Conservation (phyloP, 176 grass and related monocot genomes). For the Cocos nucifera region DNA sequence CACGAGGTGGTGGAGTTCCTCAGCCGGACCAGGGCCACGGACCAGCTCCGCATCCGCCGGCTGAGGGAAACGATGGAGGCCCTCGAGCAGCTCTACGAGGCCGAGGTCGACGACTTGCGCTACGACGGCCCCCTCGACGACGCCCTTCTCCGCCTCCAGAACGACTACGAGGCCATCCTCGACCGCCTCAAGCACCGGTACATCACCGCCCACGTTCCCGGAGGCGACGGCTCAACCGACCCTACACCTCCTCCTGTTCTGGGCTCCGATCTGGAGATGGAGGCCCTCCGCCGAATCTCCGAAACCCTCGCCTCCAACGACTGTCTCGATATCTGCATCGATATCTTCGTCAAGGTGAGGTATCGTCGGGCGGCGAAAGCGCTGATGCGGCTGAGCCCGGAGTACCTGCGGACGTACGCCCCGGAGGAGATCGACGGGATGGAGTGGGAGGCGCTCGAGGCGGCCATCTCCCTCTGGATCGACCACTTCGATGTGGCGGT, state of each 20-base stretch:
- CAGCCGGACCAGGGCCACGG: slow-evolving; percentile 40
- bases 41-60: slow-evolving; percentile 29
- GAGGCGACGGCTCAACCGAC: neutral
- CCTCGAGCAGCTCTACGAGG: slow-evolving; percentile 39
- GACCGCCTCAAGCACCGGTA: slow-evolving; percentile 37
- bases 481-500: slow-evolving; percentile 46
- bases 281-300: slow-evolving; percentile 35
- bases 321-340: slow-evolving; percentile 61
- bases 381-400: slow-evolving; percentile 56
- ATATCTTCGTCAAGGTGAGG: slow-evolving; percentile 57
- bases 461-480: slow-evolving; percentile 46
- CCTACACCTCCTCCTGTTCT: slow-evolving; percentile 17
- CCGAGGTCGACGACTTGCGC: slow-evolving; percentile 49
- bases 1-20: slow-evolving; percentile 60
- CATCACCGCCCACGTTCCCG: no score
- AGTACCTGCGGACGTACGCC: slow-evolving; percentile 53
- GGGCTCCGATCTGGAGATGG: slow-evolving; percentile 34
- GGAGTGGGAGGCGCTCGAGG: slow-evolving; percentile 57
- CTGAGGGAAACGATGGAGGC: slow-evolving; percentile 37
- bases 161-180: slow-evolving; percentile 43
- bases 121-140: slow-evolving; percentile 59
- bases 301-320: slow-evolving; percentile 51
- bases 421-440: slow-evolving; percentile 45
- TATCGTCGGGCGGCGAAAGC: slow-evolving; percentile 62
- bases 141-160: slow-evolving; percentile 45